A percentile compares a stretch with the other conserved stretches of the same genome.
Evolutionary conservation across 306 rosid species (phyloP).

Genomic region (Quercus agrifolia): DNA sequence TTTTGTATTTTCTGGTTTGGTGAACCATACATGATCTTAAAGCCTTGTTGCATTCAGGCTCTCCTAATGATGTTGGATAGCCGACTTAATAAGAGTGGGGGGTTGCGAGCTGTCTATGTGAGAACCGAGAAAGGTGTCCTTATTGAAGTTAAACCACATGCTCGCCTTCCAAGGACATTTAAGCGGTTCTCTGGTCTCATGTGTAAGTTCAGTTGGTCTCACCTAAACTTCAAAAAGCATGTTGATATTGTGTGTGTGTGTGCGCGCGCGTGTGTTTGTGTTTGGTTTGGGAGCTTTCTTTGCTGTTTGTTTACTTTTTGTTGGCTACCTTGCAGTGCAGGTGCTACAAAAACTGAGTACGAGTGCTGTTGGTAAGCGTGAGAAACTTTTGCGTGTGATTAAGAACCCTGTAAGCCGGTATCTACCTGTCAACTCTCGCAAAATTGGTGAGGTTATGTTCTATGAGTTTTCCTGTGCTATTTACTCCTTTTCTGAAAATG

Average conservation of each 20-base stretch:
- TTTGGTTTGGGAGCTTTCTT: not conserved
- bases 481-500: too few relatives aligned
- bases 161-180: constrained; percentile 87
- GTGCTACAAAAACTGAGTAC: constrained; percentile 79
- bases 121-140: constrained; percentile 75
- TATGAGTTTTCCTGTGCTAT: too few relatives aligned
- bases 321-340: constrained; percentile 52
- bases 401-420: constrained; percentile 79
- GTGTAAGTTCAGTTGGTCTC: constrained; percentile 50
- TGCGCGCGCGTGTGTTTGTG: too few relatives aligned
- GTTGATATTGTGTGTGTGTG: not conserved
- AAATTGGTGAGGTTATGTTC: constrained; percentile 49
- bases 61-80: constrained; percentile 75
- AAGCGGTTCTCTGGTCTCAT: constrained; percentile 80
- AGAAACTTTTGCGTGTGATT: constrained; percentile 65
- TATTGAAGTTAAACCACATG: constrained; percentile 73
- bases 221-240: not conserved
- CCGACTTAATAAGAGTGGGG: constrained; percentile 78
- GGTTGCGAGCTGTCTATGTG: constrained; percentile 65
- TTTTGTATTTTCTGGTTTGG: not conserved
- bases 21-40: not conserved
- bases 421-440: constrained; percentile 62
- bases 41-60: constrained; percentile 40
- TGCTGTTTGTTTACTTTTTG: constrained; percentile 10
- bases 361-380: constrained; percentile 70